phyloP scores from a whole-genome alignment of 495 filamentous ascomycete species.

The Daldinia childiae region DNA sequence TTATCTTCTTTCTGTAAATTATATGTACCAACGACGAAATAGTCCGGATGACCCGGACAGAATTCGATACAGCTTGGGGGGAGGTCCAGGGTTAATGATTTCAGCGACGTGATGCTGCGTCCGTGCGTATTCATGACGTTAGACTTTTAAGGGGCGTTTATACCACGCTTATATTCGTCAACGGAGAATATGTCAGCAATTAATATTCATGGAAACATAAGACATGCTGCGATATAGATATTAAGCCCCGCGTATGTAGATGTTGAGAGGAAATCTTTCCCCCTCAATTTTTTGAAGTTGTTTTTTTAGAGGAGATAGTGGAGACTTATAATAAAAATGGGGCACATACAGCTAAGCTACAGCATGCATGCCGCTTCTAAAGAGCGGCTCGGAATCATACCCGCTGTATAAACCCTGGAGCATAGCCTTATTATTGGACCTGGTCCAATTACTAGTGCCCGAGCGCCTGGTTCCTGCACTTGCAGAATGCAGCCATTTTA shows the following conservation, averaged over 20 bases:
- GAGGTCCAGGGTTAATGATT: conserved; percentile 59
- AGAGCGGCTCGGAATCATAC: conserved; percentile 33
- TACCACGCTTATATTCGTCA: not conserved
- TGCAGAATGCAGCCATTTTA: not conserved
- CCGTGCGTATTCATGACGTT: conserved; percentile 32
- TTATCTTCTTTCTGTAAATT: conserved; percentile 66
- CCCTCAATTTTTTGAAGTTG: conserved; percentile 6
- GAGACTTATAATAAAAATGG: conserved; percentile 19
- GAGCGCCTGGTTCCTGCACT: conserved; percentile 20
- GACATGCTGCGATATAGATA: not conserved
- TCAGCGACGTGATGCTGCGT: conserved; percentile 45
- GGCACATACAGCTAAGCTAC: not conserved
- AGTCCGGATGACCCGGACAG: conserved; percentile 68
- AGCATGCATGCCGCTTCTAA: not conserved
- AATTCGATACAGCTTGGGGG: conserved; percentile 91
- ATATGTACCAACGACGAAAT: conserved; percentile 89
- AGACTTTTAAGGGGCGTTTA: not conserved
- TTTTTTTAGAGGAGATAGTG: conserved; percentile 1
- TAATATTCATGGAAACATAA: not conserved
- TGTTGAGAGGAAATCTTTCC: not conserved
- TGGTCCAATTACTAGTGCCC: conserved; percentile 31
- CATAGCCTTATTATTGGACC: conserved; percentile 16
- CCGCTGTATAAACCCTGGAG: conserved; percentile 28
- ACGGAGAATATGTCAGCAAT: conserved; percentile 4
- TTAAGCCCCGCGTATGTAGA: not conserved